A percentile compares a stretch with the other conserved stretches of the same genome.
Conservation (phyloP, 768 basidiomycete genomes). For the Boletus vermiculosoides region DNA sequence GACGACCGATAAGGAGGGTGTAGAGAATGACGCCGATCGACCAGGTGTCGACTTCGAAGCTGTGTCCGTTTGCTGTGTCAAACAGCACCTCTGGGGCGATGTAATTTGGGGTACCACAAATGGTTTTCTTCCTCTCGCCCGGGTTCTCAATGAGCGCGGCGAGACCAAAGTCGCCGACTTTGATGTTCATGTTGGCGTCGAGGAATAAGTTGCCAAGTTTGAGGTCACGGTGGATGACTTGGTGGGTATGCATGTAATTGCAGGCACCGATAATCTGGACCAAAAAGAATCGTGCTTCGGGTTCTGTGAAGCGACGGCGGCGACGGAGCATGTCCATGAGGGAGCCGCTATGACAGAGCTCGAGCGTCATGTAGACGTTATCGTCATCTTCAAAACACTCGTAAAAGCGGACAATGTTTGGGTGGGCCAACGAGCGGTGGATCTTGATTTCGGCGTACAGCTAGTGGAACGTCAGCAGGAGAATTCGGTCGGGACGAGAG, state of each 20-base stretch:
- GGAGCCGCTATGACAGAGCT: constrained; percentile 86
- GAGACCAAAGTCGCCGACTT: constrained; percentile 96
- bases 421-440: constrained; percentile 85
- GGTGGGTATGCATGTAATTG: constrained; percentile 95
- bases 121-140: constrained; percentile 98
- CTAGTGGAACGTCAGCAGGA: constrained; percentile 39
- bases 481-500: neutral
- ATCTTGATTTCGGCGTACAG: constrained; percentile 99
- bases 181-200: constrained; percentile 88
- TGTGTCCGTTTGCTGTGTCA: constrained; percentile 93
- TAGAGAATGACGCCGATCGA: constrained; percentile 96
- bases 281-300: constrained; percentile 90
- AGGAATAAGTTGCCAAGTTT: constrained; percentile 96
- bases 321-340: constrained; percentile 89
- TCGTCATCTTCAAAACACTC: constrained; percentile 95
- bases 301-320: constrained; percentile 84
- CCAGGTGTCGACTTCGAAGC: constrained; percentile 99
- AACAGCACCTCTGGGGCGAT: constrained; percentile 98
- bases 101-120: constrained; percentile 98
- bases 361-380: constrained; percentile 97
- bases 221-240: constrained; percentile 96
- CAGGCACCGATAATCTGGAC: constrained; percentile 95
- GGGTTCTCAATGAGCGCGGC: constrained; percentile 96
- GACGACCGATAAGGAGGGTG: constrained; percentile 90
- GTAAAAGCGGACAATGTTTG: constrained; percentile 88